Evolutionary conservation across 176 grass and related monocot genomes (phyloP).

Genomic region (Oryza rufipogon): DNA sequence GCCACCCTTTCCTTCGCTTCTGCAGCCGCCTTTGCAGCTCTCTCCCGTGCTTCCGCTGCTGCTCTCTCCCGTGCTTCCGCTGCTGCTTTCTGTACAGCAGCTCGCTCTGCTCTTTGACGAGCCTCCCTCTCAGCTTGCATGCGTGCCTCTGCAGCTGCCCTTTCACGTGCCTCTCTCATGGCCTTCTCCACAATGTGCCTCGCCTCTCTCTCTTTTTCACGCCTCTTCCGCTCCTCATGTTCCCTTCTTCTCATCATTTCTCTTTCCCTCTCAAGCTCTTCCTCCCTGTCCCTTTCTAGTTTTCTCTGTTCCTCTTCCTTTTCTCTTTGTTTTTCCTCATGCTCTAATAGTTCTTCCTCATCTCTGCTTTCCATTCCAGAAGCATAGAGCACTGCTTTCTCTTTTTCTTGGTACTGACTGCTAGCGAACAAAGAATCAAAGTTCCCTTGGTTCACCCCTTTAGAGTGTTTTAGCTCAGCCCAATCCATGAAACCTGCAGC

Average conservation of each 20-base stretch:
- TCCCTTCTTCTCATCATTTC: conserved; percentile 46
- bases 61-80: conserved; percentile 61
- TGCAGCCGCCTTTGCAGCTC: conserved; percentile 36
- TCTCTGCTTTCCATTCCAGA: conserved; percentile 27
- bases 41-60: conserved; percentile 40
- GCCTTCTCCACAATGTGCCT: conserved; percentile 54
- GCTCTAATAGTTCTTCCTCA: conserved; percentile 30
- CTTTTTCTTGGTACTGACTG: conserved; percentile 29
- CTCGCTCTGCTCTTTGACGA: conserved; percentile 43
- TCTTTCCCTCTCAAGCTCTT: conserved; percentile 48
- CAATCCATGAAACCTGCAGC: conserved; percentile 34
- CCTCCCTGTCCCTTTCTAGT: conserved; percentile 47
- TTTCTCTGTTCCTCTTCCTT: conserved; percentile 41
- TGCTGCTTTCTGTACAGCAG: conserved; percentile 53
- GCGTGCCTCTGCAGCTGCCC: conserved; percentile 50
- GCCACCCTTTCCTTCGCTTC: conserved; percentile 38
- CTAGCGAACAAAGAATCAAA: conserved; percentile 31
- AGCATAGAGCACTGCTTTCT: conserved; percentile 26
- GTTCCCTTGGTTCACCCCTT: conserved; percentile 24
- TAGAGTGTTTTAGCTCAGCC: conserved; percentile 41
- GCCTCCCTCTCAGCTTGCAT: conserved; percentile 53
- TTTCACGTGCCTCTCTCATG: conserved; percentile 52
- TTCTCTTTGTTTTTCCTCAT: conserved; percentile 39
- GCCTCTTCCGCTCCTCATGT: conserved; percentile 42
- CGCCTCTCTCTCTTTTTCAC: conserved; percentile 47